Conservation (phyloP, 2,329 filamentous ascomycete genomes). For the Monosporascus ibericus region DNA sequence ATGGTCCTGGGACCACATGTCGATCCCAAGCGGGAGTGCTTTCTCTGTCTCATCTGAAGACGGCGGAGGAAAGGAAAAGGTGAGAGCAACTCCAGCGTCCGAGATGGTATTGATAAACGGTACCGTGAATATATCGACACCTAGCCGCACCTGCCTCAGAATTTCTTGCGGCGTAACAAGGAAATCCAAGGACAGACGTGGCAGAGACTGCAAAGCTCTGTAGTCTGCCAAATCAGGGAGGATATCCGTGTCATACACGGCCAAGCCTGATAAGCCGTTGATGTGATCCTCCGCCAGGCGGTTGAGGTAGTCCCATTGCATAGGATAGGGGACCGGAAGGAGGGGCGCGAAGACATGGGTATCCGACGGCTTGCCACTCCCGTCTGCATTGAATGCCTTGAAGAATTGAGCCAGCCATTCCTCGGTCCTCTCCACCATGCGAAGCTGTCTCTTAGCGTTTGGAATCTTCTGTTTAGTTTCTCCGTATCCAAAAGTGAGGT, state of each 20-base stretch:
- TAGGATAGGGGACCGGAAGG: slow-evolving; percentile 65
- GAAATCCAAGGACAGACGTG: slow-evolving; percentile 65
- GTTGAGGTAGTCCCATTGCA: slow-evolving; percentile 76
- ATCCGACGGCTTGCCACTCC: slow-evolving; percentile 21
- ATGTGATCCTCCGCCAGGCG: slow-evolving; percentile 60
- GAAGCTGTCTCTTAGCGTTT: slow-evolving; percentile 66
- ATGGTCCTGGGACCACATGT: slow-evolving; percentile 68
- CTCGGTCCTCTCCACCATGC: slow-evolving; percentile 83
- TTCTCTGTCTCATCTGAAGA: slow-evolving; percentile 10
- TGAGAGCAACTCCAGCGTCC: slow-evolving; percentile 78
- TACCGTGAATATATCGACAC: slow-evolving; percentile 73
- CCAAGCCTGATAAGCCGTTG: slow-evolving; percentile 58
- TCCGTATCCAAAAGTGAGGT: slow-evolving; percentile 52
- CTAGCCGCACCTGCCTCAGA: slow-evolving; percentile 67
- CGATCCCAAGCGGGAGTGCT: slow-evolving; percentile 56
- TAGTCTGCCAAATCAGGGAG: slow-evolving; percentile 59
- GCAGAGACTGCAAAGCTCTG: slow-evolving; percentile 51
- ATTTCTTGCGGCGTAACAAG: slow-evolving; percentile 64
- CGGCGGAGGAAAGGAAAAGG: slow-evolving; percentile 64
- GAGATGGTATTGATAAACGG: slow-evolving; percentile 70
- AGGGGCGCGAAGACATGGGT: slow-evolving; percentile 58
- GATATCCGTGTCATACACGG: slow-evolving; percentile 69
- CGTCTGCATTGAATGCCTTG: slow-evolving; percentile 29
- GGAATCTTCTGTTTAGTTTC: slow-evolving; percentile 29
- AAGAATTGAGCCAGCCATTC: slow-evolving; percentile 71